A percentile compares a stretch with the other conserved stretches of the same genome.
These are phyloP conservation scores for Tulasnella sp. DNA, from an alignment of 768 basidiomycete species.

Conservation along the genomic window DNA sequence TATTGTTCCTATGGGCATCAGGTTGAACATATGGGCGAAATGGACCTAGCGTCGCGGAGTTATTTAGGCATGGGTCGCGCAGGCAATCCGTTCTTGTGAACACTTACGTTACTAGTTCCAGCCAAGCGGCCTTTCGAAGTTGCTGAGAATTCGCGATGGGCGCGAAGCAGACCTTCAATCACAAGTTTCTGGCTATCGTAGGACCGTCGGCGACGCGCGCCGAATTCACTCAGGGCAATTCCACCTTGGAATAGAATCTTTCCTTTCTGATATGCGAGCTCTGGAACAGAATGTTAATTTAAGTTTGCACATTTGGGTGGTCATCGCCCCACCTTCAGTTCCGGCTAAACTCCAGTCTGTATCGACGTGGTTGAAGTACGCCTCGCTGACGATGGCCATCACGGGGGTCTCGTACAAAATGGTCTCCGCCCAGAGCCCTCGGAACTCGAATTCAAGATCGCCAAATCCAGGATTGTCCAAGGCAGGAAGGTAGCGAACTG, in stretches of 20 bases:
- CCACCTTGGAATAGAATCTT: constrained; percentile 56
- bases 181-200: constrained; percentile 74
- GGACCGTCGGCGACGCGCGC: constrained; percentile 59
- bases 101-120: constrained; percentile 85
- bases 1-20: constrained; percentile 73
- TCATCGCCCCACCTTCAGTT: constrained; percentile 59
- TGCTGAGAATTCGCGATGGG: constrained; percentile 45
- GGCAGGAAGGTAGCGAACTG: constrained; percentile 56
- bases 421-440: constrained; percentile 73
- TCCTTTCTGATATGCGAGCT: constrained; percentile 69
- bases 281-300: constrained; percentile 40
- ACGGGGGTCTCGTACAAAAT: constrained; percentile 96
- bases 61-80: constrained; percentile 15
- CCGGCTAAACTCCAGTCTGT: constrained; percentile 84
- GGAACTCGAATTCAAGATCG: constrained; percentile 63
- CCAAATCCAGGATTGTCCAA: constrained; percentile 41
- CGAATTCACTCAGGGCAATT: constrained; percentile 79
- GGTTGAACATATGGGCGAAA: constrained; percentile 69
- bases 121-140: constrained; percentile 49
- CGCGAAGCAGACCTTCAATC: constrained; percentile 64
- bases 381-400: constrained; percentile 88
- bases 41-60: constrained; percentile 52
- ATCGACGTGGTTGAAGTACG: constrained; percentile 70
- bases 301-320: constrained; percentile 7
- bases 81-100: neutral